phyloP scores from a whole-genome alignment of 345 rosid species.

The Theobroma cacao region DNA sequence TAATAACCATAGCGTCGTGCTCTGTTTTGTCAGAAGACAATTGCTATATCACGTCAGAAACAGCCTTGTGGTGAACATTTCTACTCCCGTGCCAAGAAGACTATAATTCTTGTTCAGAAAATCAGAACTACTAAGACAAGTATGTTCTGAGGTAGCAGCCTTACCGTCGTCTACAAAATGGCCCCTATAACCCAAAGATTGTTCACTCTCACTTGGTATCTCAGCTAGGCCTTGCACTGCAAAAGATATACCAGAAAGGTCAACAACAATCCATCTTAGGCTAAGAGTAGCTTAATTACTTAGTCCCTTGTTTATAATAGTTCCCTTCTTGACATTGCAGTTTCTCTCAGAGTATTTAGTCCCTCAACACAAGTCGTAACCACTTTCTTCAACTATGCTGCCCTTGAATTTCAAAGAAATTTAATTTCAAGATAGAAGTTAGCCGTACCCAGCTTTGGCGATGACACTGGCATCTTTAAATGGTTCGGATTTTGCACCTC shows the following conservation, averaged over 20 bases:
- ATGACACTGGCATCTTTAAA: constrained; percentile 20
- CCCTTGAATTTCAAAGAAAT: not conserved
- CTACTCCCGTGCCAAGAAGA: not conserved
- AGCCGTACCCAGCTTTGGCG: constrained; percentile 35
- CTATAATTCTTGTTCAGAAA: not conserved
- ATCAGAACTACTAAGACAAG: not conserved
- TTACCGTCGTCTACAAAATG: not conserved
- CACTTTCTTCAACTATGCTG: not conserved
- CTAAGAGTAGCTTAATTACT: not conserved
- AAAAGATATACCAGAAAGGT: not conserved
- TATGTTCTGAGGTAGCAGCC: constrained; percentile 2
- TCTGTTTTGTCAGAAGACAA: constrained; percentile 20
- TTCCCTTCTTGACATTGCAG: not conserved
- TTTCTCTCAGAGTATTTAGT: not conserved
- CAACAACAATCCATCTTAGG: not conserved
- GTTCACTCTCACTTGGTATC: constrained; percentile 2
- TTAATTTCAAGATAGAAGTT: not conserved
- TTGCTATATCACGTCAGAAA: constrained; percentile 21
- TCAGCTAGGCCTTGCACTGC: constrained; percentile 10
- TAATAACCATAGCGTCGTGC: constrained; percentile 25
- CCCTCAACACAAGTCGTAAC: not conserved
- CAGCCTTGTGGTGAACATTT: constrained; percentile 1
- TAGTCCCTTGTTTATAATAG: not conserved
- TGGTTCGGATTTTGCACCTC: constrained; percentile 32
- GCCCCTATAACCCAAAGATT: not conserved